Evolutionary conservation across 2,329 filamentous ascomycete genomes (phyloP), one percentile per base, ranked within the genome.

Genomic region (Aspergillus neoniger): DNA sequence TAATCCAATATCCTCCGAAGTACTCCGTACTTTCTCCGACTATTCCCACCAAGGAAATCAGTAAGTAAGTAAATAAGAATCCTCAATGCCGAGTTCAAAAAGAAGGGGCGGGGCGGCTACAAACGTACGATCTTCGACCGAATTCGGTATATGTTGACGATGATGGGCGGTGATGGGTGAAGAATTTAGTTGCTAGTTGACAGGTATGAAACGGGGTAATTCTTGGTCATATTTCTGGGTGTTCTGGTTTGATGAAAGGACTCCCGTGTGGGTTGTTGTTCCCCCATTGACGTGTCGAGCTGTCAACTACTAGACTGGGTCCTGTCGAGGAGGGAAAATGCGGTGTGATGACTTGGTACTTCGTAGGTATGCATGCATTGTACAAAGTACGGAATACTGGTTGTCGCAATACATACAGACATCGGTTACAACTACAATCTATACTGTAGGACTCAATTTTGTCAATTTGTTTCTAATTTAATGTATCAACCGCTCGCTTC

Each of bases 401-500:
- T 36, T 12, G 32, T 36, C 32, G 10, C 32, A 36, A 36, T 30
- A 12, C 4, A 36, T 14, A 5, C 5, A 12, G 5, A 15, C 32
- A 36, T 36, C 4, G 10, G 4, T 36, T 36, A 52, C 19, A 21
- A 15, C 23, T 28, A 19, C 51, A 15, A 21, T 15, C n/a, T 44
- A 44, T 28, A 41, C 47, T 50, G 36, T 23, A 43, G 15, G 28
- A 39, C 28, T 28, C 25, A n/a, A 19, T 48, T 50, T 57, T 43
- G 55, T 25, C 28, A 60, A 55, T 58, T 57, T 57, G 49, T 50
- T 14, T 61, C 58, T 56, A 32, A 61, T 63, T 61, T 55, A 60
- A 57, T 64, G 59, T 59, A 65, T 64, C 62, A 66, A 65, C 63
- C 64, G 63, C 65, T 63, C 64, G 62, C 65, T 64, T 60, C 59